Percentiles rank a stretch among this genome's conserved stretches.
Evolutionary conservation across 495 filamentous ascomycete genomes (phyloP).

Genomic region (Penicillium goetzii): DNA sequence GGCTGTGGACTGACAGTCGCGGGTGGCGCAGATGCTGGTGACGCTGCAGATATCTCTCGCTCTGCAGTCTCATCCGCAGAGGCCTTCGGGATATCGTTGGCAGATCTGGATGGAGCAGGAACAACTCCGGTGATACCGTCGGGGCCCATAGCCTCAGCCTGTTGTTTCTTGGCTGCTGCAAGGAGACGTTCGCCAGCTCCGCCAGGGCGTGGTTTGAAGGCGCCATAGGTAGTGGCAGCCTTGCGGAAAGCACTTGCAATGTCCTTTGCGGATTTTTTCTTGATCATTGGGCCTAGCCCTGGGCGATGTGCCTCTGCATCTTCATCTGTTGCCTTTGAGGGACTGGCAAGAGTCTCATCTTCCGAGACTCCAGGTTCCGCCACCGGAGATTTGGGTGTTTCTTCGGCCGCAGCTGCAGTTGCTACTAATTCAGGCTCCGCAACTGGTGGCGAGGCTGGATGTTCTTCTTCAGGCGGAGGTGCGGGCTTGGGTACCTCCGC

Average conservation of each 20-base stretch:
- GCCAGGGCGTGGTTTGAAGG: constrained; percentile 83
- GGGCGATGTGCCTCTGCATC: constrained; percentile 62
- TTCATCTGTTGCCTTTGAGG: constrained; percentile 44
- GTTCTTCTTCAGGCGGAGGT: constrained; percentile 6
- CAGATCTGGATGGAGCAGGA: constrained; percentile 65
- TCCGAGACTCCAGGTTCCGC: background rate
- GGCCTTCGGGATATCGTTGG: constrained; percentile 33
- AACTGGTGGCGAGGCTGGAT: constrained; percentile 12
- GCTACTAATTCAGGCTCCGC: constrained; percentile 25
- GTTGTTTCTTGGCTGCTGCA: constrained; percentile 55
- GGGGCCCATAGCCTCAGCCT: constrained; percentile 61
- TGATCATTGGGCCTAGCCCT: constrained; percentile 89
- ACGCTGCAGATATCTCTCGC: constrained; percentile 21
- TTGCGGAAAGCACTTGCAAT: constrained; percentile 80
- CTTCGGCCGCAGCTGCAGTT: constrained; percentile 25
- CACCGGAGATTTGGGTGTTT: constrained; percentile 2
- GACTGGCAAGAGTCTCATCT: background rate
- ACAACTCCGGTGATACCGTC: constrained; percentile 90
- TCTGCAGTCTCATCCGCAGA: constrained; percentile 25
- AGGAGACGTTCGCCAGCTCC: constrained; percentile 77
- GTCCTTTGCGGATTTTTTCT: constrained; percentile 70
- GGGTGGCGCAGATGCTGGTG: constrained; percentile 15
- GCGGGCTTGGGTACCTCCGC: constrained; percentile 7
- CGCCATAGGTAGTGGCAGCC: constrained; percentile 77
- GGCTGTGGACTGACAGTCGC: constrained; percentile 26